These are phyloP conservation scores for Termitomyces sp. DNA, from an alignment of 1,284 basidiomycete species.

Conservation along the genomic window DNA sequence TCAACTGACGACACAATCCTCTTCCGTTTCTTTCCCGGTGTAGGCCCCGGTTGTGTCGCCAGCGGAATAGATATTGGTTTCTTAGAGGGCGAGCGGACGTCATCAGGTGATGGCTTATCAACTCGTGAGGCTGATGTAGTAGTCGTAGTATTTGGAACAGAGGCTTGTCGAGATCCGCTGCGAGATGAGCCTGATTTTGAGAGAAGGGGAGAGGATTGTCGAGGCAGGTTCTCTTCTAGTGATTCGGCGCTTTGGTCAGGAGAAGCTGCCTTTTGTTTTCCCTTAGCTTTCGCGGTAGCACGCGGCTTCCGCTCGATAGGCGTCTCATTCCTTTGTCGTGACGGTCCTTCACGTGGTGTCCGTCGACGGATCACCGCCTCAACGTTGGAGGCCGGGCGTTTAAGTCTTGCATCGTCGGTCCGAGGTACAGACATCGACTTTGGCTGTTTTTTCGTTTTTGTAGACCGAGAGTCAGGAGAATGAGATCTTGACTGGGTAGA, in stretches of 20 bases:
- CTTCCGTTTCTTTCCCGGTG: conserved; percentile 17
- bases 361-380: conserved; percentile 11
- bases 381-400: not conserved
- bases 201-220: conserved; percentile 1
- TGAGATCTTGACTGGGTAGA: not conserved
- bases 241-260: not conserved
- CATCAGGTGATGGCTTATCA: not conserved
- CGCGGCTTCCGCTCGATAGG: not conserved
- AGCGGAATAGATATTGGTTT: conserved; percentile 5
- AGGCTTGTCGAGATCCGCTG: not conserved
- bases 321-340: not conserved
- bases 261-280: conserved; percentile 14
- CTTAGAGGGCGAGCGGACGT: not conserved
- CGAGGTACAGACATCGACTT: not conserved
- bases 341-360: not conserved
- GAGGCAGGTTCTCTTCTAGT: not conserved
- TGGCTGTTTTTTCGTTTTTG: not conserved
- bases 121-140: not conserved
- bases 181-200: not conserved
- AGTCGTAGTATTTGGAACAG: conserved; percentile 1
- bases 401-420: not conserved
- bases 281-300: conserved; percentile 11
- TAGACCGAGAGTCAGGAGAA: not conserved
- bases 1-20: conserved; percentile 14
- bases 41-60: not conserved